phyloP scores from a whole-genome alignment of 192 early-diverging fungal species.

The Entomortierella beljakovae region DNA sequence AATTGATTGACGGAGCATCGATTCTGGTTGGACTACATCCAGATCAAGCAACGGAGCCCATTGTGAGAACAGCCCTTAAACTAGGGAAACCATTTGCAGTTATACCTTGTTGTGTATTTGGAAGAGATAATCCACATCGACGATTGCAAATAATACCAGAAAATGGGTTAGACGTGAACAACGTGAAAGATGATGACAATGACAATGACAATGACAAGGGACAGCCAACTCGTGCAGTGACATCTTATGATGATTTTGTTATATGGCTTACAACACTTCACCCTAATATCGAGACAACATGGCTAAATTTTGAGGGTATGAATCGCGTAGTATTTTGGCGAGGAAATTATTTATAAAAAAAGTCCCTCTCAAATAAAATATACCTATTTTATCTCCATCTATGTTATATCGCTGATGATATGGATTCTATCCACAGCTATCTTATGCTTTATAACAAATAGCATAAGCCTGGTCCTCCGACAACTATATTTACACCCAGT shows the following conservation, averaged over 20 bases:
- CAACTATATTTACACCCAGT: too few relatives aligned
- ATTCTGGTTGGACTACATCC: slow-evolving; percentile 68
- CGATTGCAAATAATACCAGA: slow-evolving; percentile 20
- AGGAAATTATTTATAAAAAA: slow-evolving; percentile 7
- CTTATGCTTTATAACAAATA: too few relatives aligned
- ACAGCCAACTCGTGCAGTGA: slow-evolving; percentile 30
- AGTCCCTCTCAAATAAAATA: neutral
- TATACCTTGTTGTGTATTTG: slow-evolving; percentile 71
- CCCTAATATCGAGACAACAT: slow-evolving; percentile 40
- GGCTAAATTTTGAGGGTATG: slow-evolving; percentile 53
- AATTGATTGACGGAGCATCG: slow-evolving; percentile 42
- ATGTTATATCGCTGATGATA: neutral
- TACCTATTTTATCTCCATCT: neutral
- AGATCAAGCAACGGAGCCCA: slow-evolving; percentile 71
- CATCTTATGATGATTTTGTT: slow-evolving; percentile 49
- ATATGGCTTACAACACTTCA: slow-evolving; percentile 39
- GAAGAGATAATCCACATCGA: slow-evolving; percentile 61
- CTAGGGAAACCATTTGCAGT: slow-evolving; percentile 65
- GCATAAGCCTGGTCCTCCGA: too few relatives aligned
- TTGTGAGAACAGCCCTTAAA: slow-evolving; percentile 62
- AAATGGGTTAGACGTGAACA: too few relatives aligned
- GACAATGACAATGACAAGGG: neutral
- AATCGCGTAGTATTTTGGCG: slow-evolving; percentile 46
- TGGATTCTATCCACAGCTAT: too few relatives aligned
- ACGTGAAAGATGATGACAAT: neutral